Evolutionary conservation across 2,329 filamentous ascomycete species (phyloP).

Genomic region (Lecanicillium sp.): DNA sequence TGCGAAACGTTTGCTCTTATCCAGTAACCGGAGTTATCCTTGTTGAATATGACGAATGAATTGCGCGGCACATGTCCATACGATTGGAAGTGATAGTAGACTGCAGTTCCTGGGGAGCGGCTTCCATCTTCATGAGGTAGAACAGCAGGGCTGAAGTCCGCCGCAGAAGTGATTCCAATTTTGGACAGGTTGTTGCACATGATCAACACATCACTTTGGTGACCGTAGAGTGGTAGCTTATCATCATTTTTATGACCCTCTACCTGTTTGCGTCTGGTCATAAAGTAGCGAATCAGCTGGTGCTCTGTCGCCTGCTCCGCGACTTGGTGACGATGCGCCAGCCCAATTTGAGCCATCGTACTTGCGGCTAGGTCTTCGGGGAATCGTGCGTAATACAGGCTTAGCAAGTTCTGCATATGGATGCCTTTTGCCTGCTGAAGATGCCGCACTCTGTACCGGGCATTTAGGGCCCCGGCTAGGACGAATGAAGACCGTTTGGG

Average conservation of each 20-base stretch:
- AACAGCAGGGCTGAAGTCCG: slow-evolving; percentile 1
- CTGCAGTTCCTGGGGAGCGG: no score
- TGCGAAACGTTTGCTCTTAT: no score
- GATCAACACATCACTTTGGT: background rate
- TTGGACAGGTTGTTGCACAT: slow-evolving; percentile 3
- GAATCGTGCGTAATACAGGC: background rate
- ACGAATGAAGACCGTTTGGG: slow-evolving; percentile 12
- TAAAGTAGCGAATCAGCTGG: slow-evolving; percentile 1
- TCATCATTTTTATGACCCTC: background rate
- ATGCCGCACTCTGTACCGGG: slow-evolving; percentile 5
- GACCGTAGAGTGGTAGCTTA: background rate
- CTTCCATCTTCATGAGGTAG: background rate
- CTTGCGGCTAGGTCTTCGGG: background rate
- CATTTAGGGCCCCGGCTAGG: slow-evolving; percentile 14
- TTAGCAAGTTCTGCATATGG: slow-evolving; percentile 4
- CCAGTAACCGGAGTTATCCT: no score
- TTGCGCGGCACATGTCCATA: no score
- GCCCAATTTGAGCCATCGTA: background rate
- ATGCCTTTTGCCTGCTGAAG: background rate
- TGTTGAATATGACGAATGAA: no score
- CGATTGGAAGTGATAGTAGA: no score
- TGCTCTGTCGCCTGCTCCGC: slow-evolving; percentile 1
- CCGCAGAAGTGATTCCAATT: slow-evolving; percentile 2
- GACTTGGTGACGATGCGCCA: background rate
- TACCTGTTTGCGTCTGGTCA: background rate